Evolutionary conservation across 805 yeast genomes (phyloP).

Genomic region (Ogataea paradorogensis): DNA sequence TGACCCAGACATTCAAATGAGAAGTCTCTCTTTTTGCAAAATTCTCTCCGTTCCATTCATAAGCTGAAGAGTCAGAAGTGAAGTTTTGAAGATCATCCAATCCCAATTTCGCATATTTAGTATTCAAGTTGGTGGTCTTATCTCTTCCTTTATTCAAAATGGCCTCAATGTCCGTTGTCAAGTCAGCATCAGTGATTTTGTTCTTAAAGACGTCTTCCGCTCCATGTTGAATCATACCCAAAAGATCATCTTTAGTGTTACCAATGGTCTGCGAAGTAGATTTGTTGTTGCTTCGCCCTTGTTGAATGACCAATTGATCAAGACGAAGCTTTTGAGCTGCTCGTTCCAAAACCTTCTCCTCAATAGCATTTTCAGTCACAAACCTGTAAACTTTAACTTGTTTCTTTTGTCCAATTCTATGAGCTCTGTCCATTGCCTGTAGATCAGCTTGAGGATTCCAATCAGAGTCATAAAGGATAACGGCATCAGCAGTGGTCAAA

Average conservation of each 20-base stretch:
- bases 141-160: slow-evolving; percentile 79
- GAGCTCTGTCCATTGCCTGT: slow-evolving; percentile 98
- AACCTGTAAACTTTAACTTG: slow-evolving; percentile 91
- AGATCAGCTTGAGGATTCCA: slow-evolving; percentile 99
- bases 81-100: slow-evolving; percentile 91
- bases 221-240: slow-evolving; percentile 96
- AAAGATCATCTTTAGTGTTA: slow-evolving; percentile 74
- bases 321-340: slow-evolving; percentile 92
- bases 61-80: slow-evolving; percentile 78
- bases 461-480: slow-evolving; percentile 84
- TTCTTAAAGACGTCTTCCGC: slow-evolving; percentile 82
- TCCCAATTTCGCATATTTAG: slow-evolving; percentile 81
- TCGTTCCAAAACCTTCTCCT: slow-evolving; percentile 91
- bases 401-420: slow-evolving; percentile 94
- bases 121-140: slow-evolving; percentile 74
- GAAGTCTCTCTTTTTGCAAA: slow-evolving; percentile 59
- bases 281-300: slow-evolving; percentile 61
- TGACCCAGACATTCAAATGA: slow-evolving; percentile 56
- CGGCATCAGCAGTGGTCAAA: slow-evolving; percentile 88
- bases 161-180: slow-evolving; percentile 77
- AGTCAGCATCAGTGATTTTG: slow-evolving; percentile 22
- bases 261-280: slow-evolving; percentile 45
- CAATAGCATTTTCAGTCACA: slow-evolving; percentile 94
- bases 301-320: slow-evolving; percentile 95
- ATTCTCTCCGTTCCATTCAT: slow-evolving; percentile 95